Conservation (phyloP, 208 protist species). For the Tetramitus jugosus region DNA sequence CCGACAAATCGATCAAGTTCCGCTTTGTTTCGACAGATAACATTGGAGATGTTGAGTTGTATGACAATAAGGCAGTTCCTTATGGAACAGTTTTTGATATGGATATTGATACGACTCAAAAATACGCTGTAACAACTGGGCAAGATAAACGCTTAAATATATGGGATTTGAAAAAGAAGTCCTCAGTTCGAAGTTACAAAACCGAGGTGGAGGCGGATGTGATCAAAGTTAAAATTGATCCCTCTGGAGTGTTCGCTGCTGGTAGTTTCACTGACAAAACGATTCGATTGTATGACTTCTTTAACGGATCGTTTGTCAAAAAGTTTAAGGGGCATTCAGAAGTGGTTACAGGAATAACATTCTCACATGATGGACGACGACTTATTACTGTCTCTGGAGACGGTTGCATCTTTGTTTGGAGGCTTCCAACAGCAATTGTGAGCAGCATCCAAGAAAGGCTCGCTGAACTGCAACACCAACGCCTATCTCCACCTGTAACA, state of each 20-base stretch:
- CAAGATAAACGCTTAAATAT: constrained; percentile 35
- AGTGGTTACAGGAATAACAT: constrained; percentile 23
- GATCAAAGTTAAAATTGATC: constrained; percentile 27
- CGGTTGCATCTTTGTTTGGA: constrained; percentile 36
- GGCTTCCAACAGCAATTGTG: not conserved
- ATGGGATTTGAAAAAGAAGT: constrained; percentile 17
- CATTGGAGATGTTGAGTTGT: no score
- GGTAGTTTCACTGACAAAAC: constrained; percentile 26
- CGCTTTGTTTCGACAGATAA: not conserved
- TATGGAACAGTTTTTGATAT: constrained; percentile 29
- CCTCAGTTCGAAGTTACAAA: not conserved
- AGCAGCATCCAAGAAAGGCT: constrained; percentile 13
- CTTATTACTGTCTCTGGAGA: constrained; percentile 30
- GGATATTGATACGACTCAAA: constrained; percentile 24
- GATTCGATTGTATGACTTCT: constrained; percentile 33
- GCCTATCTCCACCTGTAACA: not conserved
- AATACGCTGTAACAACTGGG: constrained; percentile 33
- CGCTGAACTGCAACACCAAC: not conserved
- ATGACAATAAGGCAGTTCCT: no score
- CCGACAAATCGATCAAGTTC: constrained; percentile 31
- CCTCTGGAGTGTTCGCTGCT: constrained; percentile 22
- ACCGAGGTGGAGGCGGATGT: constrained; percentile 20
- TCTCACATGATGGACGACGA: constrained; percentile 20
- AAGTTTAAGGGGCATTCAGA: constrained; percentile 24
- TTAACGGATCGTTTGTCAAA: constrained; percentile 12